Conservation (phyloP, 805 yeast species). For the Starmerella bombicola region DNA sequence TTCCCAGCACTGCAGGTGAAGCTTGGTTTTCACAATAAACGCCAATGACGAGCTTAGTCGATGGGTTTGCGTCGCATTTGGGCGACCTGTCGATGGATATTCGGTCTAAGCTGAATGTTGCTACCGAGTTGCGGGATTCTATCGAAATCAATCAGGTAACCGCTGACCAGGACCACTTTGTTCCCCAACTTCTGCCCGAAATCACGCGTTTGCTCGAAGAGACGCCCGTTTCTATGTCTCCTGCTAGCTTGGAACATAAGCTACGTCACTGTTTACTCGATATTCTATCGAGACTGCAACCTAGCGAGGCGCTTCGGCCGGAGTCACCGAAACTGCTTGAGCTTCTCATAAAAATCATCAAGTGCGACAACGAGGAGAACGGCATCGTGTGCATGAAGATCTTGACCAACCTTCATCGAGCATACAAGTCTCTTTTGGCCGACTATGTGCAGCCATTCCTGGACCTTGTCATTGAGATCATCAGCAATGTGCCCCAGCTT, state of each 20-base stretch:
- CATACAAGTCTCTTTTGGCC: slow-evolving; percentile 54
- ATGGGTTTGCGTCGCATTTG: slow-evolving; percentile 21
- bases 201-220: slow-evolving; percentile 49
- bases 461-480: slow-evolving; percentile 59
- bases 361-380: slow-evolving; percentile 84
- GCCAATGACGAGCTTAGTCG: slow-evolving; percentile 18
- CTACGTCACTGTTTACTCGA: slow-evolving; percentile 66
- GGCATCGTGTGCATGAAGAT: slow-evolving; percentile 85
- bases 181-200: slow-evolving; percentile 57
- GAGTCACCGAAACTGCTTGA: slow-evolving; percentile 51
- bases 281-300: slow-evolving; percentile 64
- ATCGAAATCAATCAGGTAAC: slow-evolving; percentile 73
- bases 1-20: not conserved
- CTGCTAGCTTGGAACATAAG: slow-evolving; percentile 31
- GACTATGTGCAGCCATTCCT: slow-evolving; percentile 72
- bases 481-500: slow-evolving; percentile 64
- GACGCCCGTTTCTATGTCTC: slow-evolving; percentile 37
- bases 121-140: slow-evolving; percentile 76
- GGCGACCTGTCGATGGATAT: slow-evolving; percentile 34
- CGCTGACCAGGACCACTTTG: slow-evolving; percentile 67
- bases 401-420: slow-evolving; percentile 71
- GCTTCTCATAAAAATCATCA: slow-evolving; percentile 45
- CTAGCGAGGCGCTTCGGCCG: slow-evolving; percentile 69
- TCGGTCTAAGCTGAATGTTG: slow-evolving; percentile 49
- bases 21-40: not conserved